Conservation (phyloP, 768 basidiomycete genomes). For the Porphyrellus cyaneotinctus region DNA sequence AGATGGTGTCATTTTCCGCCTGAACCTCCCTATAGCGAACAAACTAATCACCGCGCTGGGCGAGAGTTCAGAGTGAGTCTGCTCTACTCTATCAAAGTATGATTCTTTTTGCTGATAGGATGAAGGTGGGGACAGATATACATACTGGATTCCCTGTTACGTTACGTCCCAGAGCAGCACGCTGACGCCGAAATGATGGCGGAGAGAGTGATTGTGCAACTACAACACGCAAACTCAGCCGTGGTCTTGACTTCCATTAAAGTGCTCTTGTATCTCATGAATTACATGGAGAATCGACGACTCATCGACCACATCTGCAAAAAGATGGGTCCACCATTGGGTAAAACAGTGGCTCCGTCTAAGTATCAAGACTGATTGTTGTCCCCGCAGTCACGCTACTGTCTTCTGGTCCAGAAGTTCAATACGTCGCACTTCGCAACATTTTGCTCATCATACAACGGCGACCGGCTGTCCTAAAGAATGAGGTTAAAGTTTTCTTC, state of each 20-base stretch:
- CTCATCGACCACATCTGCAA: conserved; percentile 88
- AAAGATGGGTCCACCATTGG: conserved; percentile 97
- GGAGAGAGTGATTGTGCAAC: conserved; percentile 89
- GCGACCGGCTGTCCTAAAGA: conserved; percentile 85
- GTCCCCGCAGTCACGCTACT: conserved; percentile 72
- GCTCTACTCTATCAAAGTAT: neutral
- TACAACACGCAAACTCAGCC: conserved; percentile 98
- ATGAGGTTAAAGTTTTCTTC: conserved; percentile 98
- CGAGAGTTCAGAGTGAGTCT: conserved; percentile 93
- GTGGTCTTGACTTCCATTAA: conserved; percentile 99
- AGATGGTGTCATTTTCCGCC: conserved; percentile 87
- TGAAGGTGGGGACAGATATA: conserved; percentile 98
- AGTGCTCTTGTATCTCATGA: conserved; percentile 93
- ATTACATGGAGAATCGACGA: conserved; percentile 91
- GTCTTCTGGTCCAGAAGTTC: conserved; percentile 97
- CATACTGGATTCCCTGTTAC: conserved; percentile 89
- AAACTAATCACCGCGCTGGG: conserved; percentile 87
- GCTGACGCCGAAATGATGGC: conserved; percentile 90
- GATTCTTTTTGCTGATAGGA: conserved; percentile 13
- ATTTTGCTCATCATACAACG: conserved; percentile 97
- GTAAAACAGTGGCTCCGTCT: conserved; percentile 36
- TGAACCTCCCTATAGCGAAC: conserved; percentile 84
- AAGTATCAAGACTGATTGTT: conserved; percentile 1
- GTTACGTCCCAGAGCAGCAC: conserved; percentile 87
- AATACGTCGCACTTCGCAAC: conserved; percentile 95